Conservation (phyloP, 129 eudicot genomes). For the Calendula officinalis region DNA sequence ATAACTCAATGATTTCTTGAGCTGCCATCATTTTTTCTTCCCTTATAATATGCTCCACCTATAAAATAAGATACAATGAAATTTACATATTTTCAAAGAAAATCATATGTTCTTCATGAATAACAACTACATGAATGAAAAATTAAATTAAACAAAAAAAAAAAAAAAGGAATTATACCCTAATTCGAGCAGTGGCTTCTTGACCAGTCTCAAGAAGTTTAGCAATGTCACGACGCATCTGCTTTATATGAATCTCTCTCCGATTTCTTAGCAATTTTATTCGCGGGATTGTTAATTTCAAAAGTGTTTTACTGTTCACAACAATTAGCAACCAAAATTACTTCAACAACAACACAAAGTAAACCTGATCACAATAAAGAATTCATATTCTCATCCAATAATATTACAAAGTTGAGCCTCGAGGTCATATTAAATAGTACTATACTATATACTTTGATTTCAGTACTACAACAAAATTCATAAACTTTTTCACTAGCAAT, state of each 20-base stretch:
- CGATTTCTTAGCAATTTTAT: slow-evolving; percentile 86
- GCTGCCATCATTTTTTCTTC: slow-evolving; percentile 99
- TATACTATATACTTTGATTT: not conserved
- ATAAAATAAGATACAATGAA: not conserved
- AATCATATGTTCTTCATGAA: not conserved
- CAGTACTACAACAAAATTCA: not conserved
- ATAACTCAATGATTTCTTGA: slow-evolving; percentile 90
- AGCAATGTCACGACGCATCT: slow-evolving; percentile 94
- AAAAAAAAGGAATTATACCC: slow-evolving; percentile 39
- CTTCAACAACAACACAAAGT: not conserved
- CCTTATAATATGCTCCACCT: slow-evolving; percentile 95
- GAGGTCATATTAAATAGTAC: slow-evolving; percentile 2
- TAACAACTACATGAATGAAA: slow-evolving; percentile 5
- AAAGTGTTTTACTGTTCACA: slow-evolving; percentile 66
- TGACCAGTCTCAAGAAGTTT: slow-evolving; percentile 95
- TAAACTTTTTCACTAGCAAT: not conserved
- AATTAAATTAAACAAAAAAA: not conserved
- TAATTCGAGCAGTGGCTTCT: slow-evolving; percentile 95
- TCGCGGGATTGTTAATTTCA: slow-evolving; percentile 84
- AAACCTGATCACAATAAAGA: not conserved
- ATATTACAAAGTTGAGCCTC: not conserved
- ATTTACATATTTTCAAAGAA: slow-evolving; percentile 5
- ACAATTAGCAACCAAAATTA: slow-evolving; percentile 20
- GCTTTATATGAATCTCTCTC: slow-evolving; percentile 88
- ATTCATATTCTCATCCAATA: not conserved